A percentile compares a stretch with the other conserved stretches of the same genome.
These are phyloP conservation scores for Caulochytrium protostelioides DNA, from an alignment of 371 early-diverging fungal genomes.

Conservation along the genomic window DNA sequence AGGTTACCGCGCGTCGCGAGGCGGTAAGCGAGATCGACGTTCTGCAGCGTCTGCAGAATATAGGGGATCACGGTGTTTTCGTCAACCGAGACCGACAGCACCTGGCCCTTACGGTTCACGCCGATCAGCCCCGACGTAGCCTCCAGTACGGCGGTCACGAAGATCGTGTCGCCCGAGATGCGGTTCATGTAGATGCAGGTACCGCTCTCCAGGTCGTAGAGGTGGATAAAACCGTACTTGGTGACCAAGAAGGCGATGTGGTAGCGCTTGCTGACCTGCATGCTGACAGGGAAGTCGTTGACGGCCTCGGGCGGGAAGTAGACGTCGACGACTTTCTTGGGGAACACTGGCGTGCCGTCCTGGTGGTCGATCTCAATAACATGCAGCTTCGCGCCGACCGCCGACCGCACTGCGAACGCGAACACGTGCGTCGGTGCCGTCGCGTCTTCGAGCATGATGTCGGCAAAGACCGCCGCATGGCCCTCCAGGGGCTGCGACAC, in stretches of 20 bases:
- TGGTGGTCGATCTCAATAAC: constrained; percentile 89
- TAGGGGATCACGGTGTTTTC: constrained; percentile 73
- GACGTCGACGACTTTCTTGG: constrained; percentile 77
- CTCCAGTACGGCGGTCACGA: constrained; percentile 82
- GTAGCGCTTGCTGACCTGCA: constrained; percentile 82
- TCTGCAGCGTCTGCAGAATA: constrained; percentile 55
- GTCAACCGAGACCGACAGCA: constrained; percentile 75
- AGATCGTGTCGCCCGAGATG: constrained; percentile 87
- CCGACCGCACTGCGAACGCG: constrained; percentile 70
- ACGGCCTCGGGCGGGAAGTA: constrained; percentile 87
- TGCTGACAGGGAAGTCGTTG: constrained; percentile 86
- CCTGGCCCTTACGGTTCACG: constrained; percentile 93
- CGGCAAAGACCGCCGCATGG: constrained; percentile 88
- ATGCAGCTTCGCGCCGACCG: constrained; percentile 69
- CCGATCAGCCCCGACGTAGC: constrained; percentile 69
- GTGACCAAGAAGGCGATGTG: constrained; percentile 83
- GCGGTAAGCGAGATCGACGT: constrained; percentile 70
- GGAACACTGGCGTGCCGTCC: constrained; percentile 69
- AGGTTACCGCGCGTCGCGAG: constrained; percentile 73
- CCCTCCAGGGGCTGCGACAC: constrained; percentile 92
- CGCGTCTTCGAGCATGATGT: constrained; percentile 56
- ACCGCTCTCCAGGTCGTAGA: constrained; percentile 84
- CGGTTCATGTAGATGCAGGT: constrained; percentile 87
- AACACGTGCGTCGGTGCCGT: constrained; percentile 60
- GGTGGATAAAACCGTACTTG: constrained; percentile 89